Conservation (phyloP, 352 stramenopile genomes). For the Pythium guiyangense region DNA sequence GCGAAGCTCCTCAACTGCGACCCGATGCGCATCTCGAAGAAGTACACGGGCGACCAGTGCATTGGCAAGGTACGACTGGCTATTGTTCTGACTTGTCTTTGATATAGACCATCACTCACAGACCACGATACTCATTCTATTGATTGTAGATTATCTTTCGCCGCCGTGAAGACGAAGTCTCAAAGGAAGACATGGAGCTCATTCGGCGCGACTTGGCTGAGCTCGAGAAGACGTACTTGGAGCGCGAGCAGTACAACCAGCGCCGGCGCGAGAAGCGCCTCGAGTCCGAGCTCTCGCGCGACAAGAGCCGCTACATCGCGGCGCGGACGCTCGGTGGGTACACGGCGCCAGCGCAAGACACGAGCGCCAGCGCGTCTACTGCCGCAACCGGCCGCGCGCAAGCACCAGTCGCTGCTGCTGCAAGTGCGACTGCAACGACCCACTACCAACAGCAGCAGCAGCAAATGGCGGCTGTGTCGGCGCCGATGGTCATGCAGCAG, state of each 20-base stretch:
- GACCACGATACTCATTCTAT: neutral
- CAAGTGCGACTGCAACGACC: neutral
- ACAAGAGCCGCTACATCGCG: conserved; percentile 59
- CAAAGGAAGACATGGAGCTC: conserved; percentile 72
- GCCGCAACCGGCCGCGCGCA: conserved; percentile 2
- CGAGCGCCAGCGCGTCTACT: neutral
- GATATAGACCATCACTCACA: neutral
- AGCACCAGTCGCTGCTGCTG: conserved; percentile 2
- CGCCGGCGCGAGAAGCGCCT: conserved; percentile 82
- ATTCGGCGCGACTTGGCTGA: conserved; percentile 82
- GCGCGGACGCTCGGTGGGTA: conserved; percentile 24
- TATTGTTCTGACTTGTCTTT: no score
- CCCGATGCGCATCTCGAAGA: conserved; percentile 99
- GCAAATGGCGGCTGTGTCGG: neutral
- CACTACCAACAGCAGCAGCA: conserved; percentile 9
- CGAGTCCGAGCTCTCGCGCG: conserved; percentile 72
- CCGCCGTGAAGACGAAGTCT: conserved; percentile 65
- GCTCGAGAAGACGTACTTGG: conserved; percentile 95
- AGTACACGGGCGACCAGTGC: conserved; percentile 97
- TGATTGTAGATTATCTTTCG: conserved; percentile 45
- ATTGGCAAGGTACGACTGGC: conserved; percentile 90
- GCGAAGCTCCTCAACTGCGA: conserved; percentile 98
- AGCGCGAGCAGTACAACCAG: conserved; percentile 94
- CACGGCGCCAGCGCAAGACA: conserved; percentile 2
- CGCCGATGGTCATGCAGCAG: conserved; percentile 2